phyloP scores from a whole-genome alignment of 371 early-diverging fungal genomes.

The Capillidium heterosporum region DNA sequence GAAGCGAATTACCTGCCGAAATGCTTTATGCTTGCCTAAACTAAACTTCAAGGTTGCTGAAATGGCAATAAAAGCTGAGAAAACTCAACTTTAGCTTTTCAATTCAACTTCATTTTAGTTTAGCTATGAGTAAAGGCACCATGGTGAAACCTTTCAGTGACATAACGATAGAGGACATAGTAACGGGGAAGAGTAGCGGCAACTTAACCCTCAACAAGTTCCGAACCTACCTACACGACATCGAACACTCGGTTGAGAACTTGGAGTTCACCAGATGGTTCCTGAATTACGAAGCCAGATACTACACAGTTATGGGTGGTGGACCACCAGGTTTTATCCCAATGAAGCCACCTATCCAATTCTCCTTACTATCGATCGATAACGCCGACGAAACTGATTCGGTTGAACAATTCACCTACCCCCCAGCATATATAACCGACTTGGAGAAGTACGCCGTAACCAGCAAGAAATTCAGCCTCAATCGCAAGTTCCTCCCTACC shows the following conservation, averaged over 20 bases:
- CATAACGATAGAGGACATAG: too few species aligned
- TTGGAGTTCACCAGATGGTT: conserved; percentile 2
- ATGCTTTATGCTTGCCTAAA: too few species aligned
- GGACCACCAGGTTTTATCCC: conserved; percentile 3
- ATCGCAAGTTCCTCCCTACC: background rate
- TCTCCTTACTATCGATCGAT: background rate
- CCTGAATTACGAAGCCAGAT: conserved; percentile 1
- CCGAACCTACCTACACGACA: background rate
- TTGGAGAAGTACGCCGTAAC: background rate
- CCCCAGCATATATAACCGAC: background rate
- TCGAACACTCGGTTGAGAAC: conserved; percentile 1
- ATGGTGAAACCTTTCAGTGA: too few species aligned
- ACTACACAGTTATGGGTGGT: background rate
- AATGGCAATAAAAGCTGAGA: too few species aligned
- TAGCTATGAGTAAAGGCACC: too few species aligned
- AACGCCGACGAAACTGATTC: background rate
- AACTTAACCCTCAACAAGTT: background rate
- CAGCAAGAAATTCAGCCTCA: too few species aligned
- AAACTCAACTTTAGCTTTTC: too few species aligned
- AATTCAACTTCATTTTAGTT: too few species aligned
- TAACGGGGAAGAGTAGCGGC: too few species aligned
- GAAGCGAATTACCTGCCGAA: too few species aligned
- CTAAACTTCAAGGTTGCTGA: too few species aligned
- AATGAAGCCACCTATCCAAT: background rate
- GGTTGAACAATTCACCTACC: background rate